Percentiles rank a stretch among this genome's conserved stretches.
Evolutionary conservation across 805 yeast genomes (phyloP).

Genomic region (Wickerhamomyces pijperi): DNA sequence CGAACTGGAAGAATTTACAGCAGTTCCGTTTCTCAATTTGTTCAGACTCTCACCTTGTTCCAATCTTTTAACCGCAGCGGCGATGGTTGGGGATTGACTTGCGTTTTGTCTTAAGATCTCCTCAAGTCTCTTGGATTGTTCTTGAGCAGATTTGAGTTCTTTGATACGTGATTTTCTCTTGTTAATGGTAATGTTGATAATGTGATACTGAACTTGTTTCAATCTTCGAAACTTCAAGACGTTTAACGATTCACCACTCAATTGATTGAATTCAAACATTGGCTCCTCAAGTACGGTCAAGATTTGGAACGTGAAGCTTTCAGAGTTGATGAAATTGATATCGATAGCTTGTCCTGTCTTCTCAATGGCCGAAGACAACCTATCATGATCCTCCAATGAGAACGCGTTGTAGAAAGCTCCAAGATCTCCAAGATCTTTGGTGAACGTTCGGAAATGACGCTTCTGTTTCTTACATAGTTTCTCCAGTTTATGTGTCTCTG

Average conservation of each 20-base stretch:
- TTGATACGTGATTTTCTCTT: conserved; percentile 22
- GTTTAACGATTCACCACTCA: conserved; percentile 22
- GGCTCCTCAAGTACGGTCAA: conserved; percentile 28
- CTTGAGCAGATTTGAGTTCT: conserved; percentile 22
- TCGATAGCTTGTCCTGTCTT: conserved; percentile 82
- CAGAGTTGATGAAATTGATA: conserved; percentile 44
- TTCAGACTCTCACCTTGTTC: conserved; percentile 17
- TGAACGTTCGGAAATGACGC: conserved; percentile 37
- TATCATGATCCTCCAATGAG: conserved; percentile 32
- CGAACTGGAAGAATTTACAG: background rate
- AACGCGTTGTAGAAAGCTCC: conserved; percentile 62
- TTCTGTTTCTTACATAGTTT: conserved; percentile 17
- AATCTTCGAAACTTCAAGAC: conserved; percentile 51
- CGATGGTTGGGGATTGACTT: conserved; percentile 24
- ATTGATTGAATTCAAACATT: conserved; percentile 22
- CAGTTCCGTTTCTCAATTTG: conserved; percentile 2
- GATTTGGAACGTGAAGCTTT: conserved; percentile 26
- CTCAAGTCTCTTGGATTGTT: conserved; percentile 18
- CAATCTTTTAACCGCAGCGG: conserved; percentile 19
- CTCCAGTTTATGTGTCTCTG: conserved; percentile 12
- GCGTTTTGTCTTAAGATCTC: conserved; percentile 25
- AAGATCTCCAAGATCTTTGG: conserved; percentile 61
- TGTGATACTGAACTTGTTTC: conserved; percentile 40
- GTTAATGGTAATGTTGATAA: conserved; percentile 28
- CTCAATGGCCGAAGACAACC: conserved; percentile 53